Evolutionary conservation across 2,329 filamentous ascomycete species (phyloP).

Genomic region (Verticillium isaacii): DNA sequence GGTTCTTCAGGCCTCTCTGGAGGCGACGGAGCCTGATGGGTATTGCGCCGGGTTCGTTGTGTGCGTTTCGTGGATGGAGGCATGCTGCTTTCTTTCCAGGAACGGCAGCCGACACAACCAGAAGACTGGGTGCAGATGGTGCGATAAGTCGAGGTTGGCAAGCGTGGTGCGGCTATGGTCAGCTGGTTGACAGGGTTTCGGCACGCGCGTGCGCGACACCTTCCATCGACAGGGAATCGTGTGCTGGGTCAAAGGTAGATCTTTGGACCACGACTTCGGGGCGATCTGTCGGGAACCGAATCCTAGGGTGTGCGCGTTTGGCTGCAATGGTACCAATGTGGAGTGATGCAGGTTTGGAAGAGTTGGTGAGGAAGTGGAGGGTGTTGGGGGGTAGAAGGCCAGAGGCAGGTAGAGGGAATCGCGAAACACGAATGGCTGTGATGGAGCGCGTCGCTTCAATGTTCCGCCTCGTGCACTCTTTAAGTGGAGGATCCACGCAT

Average conservation of each 20-base stretch:
- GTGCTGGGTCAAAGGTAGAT: neutral
- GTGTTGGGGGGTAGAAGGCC: neutral
- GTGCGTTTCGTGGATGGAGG: slow-evolving; percentile 31
- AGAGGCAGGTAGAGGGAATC: neutral
- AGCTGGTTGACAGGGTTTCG: neutral
- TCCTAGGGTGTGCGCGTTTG: neutral
- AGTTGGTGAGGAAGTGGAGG: neutral
- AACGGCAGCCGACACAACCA: neutral
- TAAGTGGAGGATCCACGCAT: neutral
- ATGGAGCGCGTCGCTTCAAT: neutral
- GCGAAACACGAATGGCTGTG: neutral
- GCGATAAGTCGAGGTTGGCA: neutral
- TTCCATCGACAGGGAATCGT: neutral
- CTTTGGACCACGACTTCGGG: neutral
- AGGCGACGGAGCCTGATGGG: slow-evolving; percentile 29
- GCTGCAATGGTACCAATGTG: neutral
- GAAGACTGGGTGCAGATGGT: neutral
- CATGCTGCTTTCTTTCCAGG: slow-evolving; percentile 19
- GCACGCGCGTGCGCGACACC: neutral
- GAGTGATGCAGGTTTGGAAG: neutral
- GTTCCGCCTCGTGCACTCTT: neutral
- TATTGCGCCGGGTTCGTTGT: slow-evolving; percentile 31
- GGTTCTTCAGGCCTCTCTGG: slow-evolving; percentile 38
- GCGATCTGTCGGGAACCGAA: neutral
- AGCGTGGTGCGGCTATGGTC: neutral